A percentile compares a stretch with the other conserved stretches of the same genome.
Conservation (phyloP, 768 basidiomycete species). For the Termitomyces sp. region DNA sequence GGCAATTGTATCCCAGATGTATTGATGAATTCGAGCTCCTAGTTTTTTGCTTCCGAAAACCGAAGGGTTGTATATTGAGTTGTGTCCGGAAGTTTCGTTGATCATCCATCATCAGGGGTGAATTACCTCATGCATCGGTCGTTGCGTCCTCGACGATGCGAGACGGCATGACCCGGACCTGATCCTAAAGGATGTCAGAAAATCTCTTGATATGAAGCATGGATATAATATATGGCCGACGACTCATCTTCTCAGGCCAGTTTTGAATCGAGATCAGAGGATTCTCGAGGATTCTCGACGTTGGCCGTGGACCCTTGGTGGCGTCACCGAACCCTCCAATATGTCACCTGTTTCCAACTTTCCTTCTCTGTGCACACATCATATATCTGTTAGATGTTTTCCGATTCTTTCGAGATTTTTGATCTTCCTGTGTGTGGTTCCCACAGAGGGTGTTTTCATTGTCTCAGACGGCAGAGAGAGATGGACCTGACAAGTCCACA, state of each 20-base stretch:
- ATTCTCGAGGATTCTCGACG: neutral
- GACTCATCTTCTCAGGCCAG: neutral
- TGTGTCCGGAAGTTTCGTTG: neutral
- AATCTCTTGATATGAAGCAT: neutral
- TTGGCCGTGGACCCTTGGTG: neutral
- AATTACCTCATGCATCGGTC: neutral
- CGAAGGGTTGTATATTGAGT: neutral
- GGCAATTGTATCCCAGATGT: neutral
- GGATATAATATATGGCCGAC: neutral
- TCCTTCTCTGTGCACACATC: neutral
- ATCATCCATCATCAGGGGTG: conserved; percentile 3
- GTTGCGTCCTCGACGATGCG: conserved; percentile 3
- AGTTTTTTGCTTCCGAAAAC: neutral
- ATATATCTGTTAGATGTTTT: neutral
- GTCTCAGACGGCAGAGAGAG: neutral
- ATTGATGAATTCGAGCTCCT: neutral
- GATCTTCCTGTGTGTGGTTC: neutral
- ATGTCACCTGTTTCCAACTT: neutral
- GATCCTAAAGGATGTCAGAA: conserved; percentile 8
- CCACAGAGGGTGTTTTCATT: too few species aligned
- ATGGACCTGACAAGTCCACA: neutral
- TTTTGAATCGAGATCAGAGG: neutral
- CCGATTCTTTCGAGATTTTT: neutral
- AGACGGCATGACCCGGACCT: neutral
- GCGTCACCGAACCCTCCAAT: conserved; percentile 3